Evolutionary conservation across 2,329 filamentous ascomycete genomes (phyloP).

Genomic region (Penicillium sp.): DNA sequence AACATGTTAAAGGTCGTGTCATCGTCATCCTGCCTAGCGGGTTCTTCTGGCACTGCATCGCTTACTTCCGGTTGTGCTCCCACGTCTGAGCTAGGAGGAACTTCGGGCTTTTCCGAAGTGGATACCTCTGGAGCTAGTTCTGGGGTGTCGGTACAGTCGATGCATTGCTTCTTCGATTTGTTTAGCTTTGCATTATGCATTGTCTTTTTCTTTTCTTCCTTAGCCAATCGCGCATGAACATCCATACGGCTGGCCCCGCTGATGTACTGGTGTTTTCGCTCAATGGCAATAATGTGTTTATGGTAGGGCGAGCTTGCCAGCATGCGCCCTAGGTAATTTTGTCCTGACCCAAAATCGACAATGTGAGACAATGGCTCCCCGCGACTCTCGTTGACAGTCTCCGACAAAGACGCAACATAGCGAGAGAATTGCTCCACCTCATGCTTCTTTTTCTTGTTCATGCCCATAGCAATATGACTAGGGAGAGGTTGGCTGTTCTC

Average conservation of each 20-base stretch:
- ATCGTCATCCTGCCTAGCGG: conserved; percentile 25
- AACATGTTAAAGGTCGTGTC: conserved; percentile 34
- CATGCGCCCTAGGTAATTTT: conserved; percentile 90
- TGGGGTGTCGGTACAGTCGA: conserved; percentile 19
- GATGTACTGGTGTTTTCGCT: conserved; percentile 84
- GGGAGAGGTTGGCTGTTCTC: conserved; percentile 57
- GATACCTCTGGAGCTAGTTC: conserved; percentile 9
- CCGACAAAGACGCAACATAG: conserved; percentile 70
- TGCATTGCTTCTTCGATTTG: conserved; percentile 51
- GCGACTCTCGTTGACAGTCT: conserved; percentile 53
- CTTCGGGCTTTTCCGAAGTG: conserved; percentile 7
- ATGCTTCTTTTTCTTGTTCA: conserved; percentile 95
- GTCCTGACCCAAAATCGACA: conserved; percentile 92
- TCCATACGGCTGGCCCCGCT: conserved; percentile 81
- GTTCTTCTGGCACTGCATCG: conserved; percentile 9
- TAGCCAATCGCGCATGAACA: conserved; percentile 72
- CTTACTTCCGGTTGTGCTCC: conserved; percentile 4
- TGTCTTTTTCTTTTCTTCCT: conserved; percentile 66
- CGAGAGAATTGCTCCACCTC: conserved; percentile 89
- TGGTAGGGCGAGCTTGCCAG: conserved; percentile 84
- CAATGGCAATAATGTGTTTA: conserved; percentile 83
- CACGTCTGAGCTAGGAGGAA: background rate
- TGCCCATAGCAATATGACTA: conserved; percentile 75
- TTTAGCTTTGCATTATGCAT: conserved; percentile 50
- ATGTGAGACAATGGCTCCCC: conserved; percentile 69